These are phyloP conservation scores for Wickerhamomyces sp. DNA, from an alignment of 1,139 yeast species.

Conservation along the genomic window DNA sequence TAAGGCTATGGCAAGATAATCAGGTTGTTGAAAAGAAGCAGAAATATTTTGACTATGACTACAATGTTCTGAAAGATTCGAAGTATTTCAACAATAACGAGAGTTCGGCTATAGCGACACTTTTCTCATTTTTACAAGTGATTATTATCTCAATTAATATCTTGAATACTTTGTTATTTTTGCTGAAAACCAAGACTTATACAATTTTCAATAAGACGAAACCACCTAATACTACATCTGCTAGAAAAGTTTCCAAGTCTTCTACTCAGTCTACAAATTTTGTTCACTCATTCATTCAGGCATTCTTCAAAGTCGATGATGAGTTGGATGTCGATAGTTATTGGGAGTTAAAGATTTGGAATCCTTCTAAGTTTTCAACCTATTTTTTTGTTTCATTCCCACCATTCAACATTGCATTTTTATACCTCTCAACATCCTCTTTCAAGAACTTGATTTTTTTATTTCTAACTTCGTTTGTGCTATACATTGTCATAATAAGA, in stretches of 20 bases:
- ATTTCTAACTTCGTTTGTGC: conserved; percentile 35
- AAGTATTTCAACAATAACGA: conserved; percentile 23
- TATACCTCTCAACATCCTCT: conserved; percentile 33
- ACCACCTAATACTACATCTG: conserved; percentile 19
- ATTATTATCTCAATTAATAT: conserved; percentile 15
- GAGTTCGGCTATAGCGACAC: conserved; percentile 4
- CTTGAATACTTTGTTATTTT: conserved; percentile 16
- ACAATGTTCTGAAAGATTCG: conserved; percentile 24
- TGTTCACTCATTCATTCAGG: background rate
- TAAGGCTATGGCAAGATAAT: conserved; percentile 31
- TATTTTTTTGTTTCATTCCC: conserved; percentile 49
- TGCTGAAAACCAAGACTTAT: conserved; percentile 20
- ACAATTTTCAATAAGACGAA: conserved; percentile 22
- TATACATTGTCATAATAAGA: conserved; percentile 37
- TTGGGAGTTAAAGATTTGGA: conserved; percentile 59
- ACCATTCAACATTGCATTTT: conserved; percentile 45
- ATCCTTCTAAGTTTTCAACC: conserved; percentile 49
- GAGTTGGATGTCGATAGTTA: conserved; percentile 25
- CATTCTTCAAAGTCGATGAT: conserved; percentile 4
- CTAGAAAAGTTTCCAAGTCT: conserved; percentile 17
- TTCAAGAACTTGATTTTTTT: conserved; percentile 37
- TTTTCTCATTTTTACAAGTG: conserved; percentile 8
- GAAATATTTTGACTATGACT: conserved; percentile 23
- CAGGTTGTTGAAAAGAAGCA: conserved; percentile 19
- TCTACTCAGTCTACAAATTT: background rate